A percentile compares a stretch with the other conserved stretches of the same genome.
Conservation (phyloP, 805 yeast genomes). For the Blastobotrys parvus region DNA sequence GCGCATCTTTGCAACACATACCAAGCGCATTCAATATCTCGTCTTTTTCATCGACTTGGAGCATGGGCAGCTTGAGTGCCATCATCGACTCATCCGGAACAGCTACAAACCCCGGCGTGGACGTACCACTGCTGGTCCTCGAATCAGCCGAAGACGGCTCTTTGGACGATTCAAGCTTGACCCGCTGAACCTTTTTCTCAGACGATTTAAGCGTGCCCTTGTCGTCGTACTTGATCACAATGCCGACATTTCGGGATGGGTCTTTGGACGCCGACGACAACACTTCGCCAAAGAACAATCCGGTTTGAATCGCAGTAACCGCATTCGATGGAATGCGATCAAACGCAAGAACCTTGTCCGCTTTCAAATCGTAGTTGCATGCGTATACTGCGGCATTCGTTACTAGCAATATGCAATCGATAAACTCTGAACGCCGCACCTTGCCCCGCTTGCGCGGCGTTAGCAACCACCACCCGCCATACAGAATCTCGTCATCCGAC, state of each 20-base stretch:
- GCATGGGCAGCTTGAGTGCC: conserved; percentile 11
- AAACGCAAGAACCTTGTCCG: conserved; percentile 17
- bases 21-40: conserved; percentile 3
- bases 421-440: conserved; percentile 11
- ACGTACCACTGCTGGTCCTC: no score
- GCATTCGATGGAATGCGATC: conserved; percentile 7
- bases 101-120: no score
- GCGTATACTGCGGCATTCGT: conserved; percentile 22
- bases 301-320: conserved; percentile 16
- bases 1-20: conserved; percentile 14
- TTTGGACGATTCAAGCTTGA: no score
- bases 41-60: conserved; percentile 2
- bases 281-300: conserved; percentile 19
- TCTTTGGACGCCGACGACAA: conserved; percentile 11
- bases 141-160: no score
- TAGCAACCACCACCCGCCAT: conserved; percentile 32
- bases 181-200: no score
- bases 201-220: background rate
- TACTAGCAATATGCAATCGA: conserved; percentile 22
- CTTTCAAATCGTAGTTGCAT: conserved; percentile 17
- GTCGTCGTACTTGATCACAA: conserved; percentile 17
- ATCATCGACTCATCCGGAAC: conserved; percentile 1
- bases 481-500: conserved; percentile 18
- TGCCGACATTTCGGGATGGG: conserved; percentile 17
- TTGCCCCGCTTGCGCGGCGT: conserved; percentile 13